A percentile compares a stretch with the other conserved stretches of the same genome.
phyloP scores from a whole-genome alignment of 1,284 basidiomycete genomes.

The Puccinia coronata region DNA sequence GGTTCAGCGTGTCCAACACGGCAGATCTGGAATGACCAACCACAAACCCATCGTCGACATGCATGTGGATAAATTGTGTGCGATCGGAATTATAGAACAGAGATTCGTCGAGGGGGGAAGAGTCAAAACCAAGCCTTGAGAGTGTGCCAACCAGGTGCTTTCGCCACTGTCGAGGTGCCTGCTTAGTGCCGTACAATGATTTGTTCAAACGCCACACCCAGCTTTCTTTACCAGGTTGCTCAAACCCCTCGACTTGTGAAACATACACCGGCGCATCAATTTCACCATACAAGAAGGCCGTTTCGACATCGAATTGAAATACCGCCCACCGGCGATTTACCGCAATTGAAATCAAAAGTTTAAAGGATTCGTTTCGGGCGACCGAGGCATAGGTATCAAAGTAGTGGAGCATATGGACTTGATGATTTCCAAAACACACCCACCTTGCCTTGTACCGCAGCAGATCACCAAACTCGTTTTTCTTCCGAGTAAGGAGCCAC shows the following conservation, averaged over 20 bases:
- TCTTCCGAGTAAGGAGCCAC: constrained; percentile 16
- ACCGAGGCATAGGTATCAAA: no score
- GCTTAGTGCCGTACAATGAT: not conserved
- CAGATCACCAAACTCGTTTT: not conserved
- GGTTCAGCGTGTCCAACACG: no score
- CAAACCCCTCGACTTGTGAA: not conserved
- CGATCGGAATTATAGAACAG: no score
- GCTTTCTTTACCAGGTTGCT: not conserved
- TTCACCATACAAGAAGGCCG: constrained; percentile 16
- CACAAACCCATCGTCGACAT: no score
- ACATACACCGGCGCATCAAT: constrained; percentile 20
- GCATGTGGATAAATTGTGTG: no score
- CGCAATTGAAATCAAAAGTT: no score
- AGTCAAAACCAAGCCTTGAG: no score
- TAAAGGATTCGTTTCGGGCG: no score
- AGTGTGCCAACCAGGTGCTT: not conserved
- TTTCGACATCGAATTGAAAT: constrained; percentile 22
- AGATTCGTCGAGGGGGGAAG: no score
- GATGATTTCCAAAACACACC: constrained; percentile 35
- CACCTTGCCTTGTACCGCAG: constrained; percentile 14
- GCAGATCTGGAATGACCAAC: no score
- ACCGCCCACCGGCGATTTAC: not conserved
- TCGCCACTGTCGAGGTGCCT: constrained; percentile 10
- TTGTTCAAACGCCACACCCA: no score
- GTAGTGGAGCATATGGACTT: not conserved